Evolutionary conservation across 306 rosid genomes (phyloP), one percentile per base, ranked within the genome.

Genomic region (Quercus dentata): DNA sequence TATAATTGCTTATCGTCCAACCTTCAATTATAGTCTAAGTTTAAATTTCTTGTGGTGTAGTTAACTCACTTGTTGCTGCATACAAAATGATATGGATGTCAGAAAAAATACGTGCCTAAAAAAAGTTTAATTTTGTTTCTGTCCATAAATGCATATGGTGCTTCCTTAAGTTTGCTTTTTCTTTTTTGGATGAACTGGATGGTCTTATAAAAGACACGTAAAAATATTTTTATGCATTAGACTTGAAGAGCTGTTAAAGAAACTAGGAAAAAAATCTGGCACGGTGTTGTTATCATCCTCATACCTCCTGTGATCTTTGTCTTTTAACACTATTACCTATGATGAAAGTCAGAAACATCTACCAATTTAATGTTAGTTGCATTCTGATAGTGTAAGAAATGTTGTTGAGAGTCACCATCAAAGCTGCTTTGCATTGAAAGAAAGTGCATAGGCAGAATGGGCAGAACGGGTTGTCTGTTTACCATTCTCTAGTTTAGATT

Each of bases 281-380:
- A 64, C 76, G 61, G 67, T 75, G 67, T 72, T 63, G 5, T 54
- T 79, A 62, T 80, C 84, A 74, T 52, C 76, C 75, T 78, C 74
- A 83, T 73, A 68, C 49, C 82, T 81, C 82, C 28, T 85, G 80
- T 83, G 85, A 73, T 38, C 63, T 83, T 69, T 88, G 74, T 41
- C 61, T 73, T 68, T 77, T 74, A 78, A 77, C 73, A 75, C 52
- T 49, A 71, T 76, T 76, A 69, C 73, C 54, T 61, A 58, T 69
- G 56, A 74, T 73, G 54, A 73, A 80, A 75, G 85, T 67, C 75
- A 33, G 23, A 74, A 80, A 83, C 58, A 73, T 52, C 73, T 58
- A 68, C 54, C 80, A 74, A 61, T 7, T 56, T 76, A 57, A 72
- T 30, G 61, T 82, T 76, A 64, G 78, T 78, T 28, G 71, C 57